Evolutionary conservation across 768 basidiomycete genomes (phyloP), one percentile per base, ranked within the genome.

Genomic region (Russula brevipes): DNA sequence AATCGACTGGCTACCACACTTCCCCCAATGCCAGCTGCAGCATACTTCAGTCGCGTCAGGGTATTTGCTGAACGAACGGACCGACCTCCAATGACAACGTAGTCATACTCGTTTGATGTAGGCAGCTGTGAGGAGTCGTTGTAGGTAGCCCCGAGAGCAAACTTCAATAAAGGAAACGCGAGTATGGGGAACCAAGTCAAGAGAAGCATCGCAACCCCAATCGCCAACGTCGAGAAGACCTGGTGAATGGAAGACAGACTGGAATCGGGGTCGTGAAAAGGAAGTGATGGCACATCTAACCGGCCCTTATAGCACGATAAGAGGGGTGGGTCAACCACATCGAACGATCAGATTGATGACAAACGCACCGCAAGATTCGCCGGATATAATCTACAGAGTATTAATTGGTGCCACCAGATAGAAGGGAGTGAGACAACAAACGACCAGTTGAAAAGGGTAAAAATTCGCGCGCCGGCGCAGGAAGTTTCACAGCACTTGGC

Each of bases 31-130:
- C 9, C 46, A 46, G 44, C 24, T 12, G 19, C 8, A n/a, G 45
- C 16, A 4, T 10, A 47, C 19, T 16, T 47, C 46, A 11, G 8
- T 11, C 46, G 2, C 38, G 8, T 36, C 38, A 11, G 16, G 38
- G 19, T 38, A 1, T n/a, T 19, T 3, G 36, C 24, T 24, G 24
- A 24, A 24, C 24, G n/a, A 53, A 9, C 8, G 9, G 36, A 53
- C 78, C 78, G 14, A 74, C 72, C 24, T 24, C 24, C 24, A 24
- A 24, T 12, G 61, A 78, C 73, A 58, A 79, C 72, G 63, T 74
- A 78, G 70, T 78, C 11, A 61, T 75, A 80, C n/a, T 41, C 51
- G 50, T 56, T 64, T 5, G 46, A 24, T 17, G 42, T 35, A 1
- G 64, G 62, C 12, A 70, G 55, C 14, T 65, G 19, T 1, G 60